Evolutionary conservation across 345 rosid genomes (phyloP).

Genomic region (Geranium rotundifolium): DNA sequence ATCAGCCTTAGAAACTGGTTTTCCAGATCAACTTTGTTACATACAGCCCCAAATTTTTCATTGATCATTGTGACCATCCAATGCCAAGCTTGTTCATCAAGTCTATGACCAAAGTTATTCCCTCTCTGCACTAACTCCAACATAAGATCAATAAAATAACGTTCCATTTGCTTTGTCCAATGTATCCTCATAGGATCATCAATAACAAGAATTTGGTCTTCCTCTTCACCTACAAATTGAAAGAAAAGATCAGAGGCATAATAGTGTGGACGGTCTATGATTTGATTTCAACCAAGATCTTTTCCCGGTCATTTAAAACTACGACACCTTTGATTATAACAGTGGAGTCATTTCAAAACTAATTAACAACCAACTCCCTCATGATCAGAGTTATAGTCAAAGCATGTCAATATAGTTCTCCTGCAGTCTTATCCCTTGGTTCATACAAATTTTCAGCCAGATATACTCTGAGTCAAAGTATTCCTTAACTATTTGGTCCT

Average conservation of each 20-base stretch:
- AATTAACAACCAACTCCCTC: no score
- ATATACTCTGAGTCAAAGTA: background rate
- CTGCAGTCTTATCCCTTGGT: background rate
- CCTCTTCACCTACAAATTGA: conserved; percentile 23
- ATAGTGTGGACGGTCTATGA: background rate
- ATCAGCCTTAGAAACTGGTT: conserved; percentile 14
- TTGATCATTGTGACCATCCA: conserved; percentile 13
- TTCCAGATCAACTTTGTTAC: conserved; percentile 9
- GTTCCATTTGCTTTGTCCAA: conserved; percentile 25
- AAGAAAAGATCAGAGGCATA: background rate
- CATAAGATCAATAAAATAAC: conserved; percentile 16
- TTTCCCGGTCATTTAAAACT: background rate
- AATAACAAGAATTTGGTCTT: conserved; percentile 14
- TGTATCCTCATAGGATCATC: conserved; percentile 10
- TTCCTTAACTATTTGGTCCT: background rate
- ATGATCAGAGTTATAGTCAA: no score
- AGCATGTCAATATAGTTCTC: no score
- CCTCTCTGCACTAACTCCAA: conserved; percentile 16
- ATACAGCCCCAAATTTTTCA: conserved; percentile 14
- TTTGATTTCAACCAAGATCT: background rate
- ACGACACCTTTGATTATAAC: background rate
- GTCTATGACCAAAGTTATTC: conserved; percentile 9
- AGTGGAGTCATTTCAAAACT: background rate
- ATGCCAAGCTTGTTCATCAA: conserved; percentile 15
- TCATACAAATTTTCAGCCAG: background rate